Evolutionary conservation across 73 alveolate species (phyloP).

Genomic region (Breviolum minutum): DNA sequence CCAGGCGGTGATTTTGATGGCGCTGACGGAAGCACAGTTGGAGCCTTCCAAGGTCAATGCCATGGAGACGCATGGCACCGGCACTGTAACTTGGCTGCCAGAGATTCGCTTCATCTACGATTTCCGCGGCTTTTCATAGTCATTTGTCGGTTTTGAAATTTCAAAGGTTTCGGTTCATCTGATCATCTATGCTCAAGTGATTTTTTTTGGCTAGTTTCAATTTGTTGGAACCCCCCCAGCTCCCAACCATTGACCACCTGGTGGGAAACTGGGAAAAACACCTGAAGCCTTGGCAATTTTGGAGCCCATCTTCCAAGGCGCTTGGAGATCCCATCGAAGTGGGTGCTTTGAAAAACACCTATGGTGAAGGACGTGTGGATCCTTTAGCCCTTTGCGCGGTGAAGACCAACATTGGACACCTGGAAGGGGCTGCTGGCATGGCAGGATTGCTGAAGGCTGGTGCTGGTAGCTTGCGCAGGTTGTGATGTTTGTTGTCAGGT

Average conservation of each 20-base stretch:
- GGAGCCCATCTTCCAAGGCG: neutral
- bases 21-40: slow-evolving; percentile 41
- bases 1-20: slow-evolving; percentile 56
- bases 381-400: slow-evolving; percentile 77
- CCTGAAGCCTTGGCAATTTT: too few species aligned
- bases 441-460: slow-evolving; percentile 77
- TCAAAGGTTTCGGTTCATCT: neutral
- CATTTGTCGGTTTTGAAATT: neutral
- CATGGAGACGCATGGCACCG: slow-evolving; percentile 87
- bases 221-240: too few species aligned
- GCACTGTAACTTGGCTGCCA: slow-evolving; percentile 48
- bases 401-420: slow-evolving; percentile 77
- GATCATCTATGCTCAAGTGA: too few species aligned
- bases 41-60: slow-evolving; percentile 11
- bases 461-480: neutral
- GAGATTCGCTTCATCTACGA: too few species aligned
- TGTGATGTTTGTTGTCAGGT: neutral
- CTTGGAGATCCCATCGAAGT: slow-evolving; percentile 86
- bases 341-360: slow-evolving; percentile 40
- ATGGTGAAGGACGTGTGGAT: neutral
- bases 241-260: too few species aligned
- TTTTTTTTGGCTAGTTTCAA: too few species aligned
- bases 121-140: neutral
- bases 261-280: too few species aligned
- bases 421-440: slow-evolving; percentile 94